Evolutionary conservation across 2,329 filamentous ascomycete genomes (phyloP), one percentile per base, ranked within the genome.

Genomic region (Nemania serpens): DNA sequence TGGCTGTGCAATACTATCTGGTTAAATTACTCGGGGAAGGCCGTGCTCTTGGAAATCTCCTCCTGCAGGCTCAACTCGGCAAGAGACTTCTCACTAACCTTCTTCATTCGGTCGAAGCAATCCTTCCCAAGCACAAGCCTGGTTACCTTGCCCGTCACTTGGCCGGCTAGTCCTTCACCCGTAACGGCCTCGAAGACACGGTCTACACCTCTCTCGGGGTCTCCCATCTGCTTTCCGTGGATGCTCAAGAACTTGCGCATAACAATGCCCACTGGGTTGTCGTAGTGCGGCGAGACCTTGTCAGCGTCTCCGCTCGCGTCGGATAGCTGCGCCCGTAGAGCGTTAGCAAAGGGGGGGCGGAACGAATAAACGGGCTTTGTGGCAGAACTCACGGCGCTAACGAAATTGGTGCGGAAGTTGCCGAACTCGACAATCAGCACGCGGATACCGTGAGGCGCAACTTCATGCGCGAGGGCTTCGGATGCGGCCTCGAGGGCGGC

Each of bases 341-440:
- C 3, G 17, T 60, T 36, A 60, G 52, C 10, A 33, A 43, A n/a
- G 15, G 41, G n/a, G 11, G 15, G 41, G n/a, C n/a, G n/a, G n/a
- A n/a, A n/a, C n/a, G n/a, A n/a, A n/a, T 17, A 18, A 20, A 17
- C n/a, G n/a, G 12, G 41, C 18, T 43, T n/a, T 18, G 4, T 43
- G 11, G 18, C 2, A 25, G 2, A 50, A 50, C 51, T 59, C 10
- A 59, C 51, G 37, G 51, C 57, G 46, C 52, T 55, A 3, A 77
- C 64, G 62, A 80, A 79, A 17, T 76, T 75, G 1, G 78, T 80
- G 0, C 76, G 71, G 67, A 78, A 79, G 1, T 69, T 73, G 1
- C 78, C 78, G 0, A 76, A 77, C 64, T 79, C 75, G 2, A 79
- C 76, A 22, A 79, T 68, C 5, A 80, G 65, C 1, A 79, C 75